Base-by-base conservation (phyloP, 345 rosid species). In the Eucalyptus cladocalyx region DNA sequence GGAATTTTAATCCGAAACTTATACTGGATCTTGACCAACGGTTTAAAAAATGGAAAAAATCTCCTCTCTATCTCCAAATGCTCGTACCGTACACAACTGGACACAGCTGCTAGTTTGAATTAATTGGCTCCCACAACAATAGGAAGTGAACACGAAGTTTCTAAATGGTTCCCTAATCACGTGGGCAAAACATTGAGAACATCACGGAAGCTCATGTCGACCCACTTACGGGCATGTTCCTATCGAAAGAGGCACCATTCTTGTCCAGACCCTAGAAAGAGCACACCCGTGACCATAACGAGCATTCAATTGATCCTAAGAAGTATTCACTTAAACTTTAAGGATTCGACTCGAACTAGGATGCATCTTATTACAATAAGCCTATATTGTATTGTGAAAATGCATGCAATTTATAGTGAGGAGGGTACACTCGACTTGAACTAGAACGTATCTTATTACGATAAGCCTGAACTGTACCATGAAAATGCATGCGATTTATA, bases 1-100 rank as follows among this genome's bases (percentile, higher is more conserved):
- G 26, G 58, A 0, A 0, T 0, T 53, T 53, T 1, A 21, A 4
- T 53, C 58, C 5, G 24, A 0, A 53, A 53, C 26, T 19, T 0
- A 53, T 53, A 0, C 26, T 53, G 58, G 58, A 53, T 53, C 0
- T 53, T 53, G 26, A 53, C 5, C 58, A 21, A 53, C 0, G 26
- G 5, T 53, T 3, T 19, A 19, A 53, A 53, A 3, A 53, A 53
- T 0, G 56, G 4, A 0, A 53, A 19, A 53, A 19, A 53, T 53
- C 56, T 53, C 10, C 56, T 53, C 10, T 53, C 24, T 53, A 53
- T 53, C 0, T 7, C 58, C 0, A 53, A 53, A 19, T 19, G 24
- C 56, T 53, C 24, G 10, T 53, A 7, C 24, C 58, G 11, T 0
- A 53, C 26, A 19, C 58, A 53, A 53, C 58, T 21, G 26, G 58